Evolutionary conservation across 495 filamentous ascomycete genomes (phyloP).

Genomic region (Platismatia glauca): DNA sequence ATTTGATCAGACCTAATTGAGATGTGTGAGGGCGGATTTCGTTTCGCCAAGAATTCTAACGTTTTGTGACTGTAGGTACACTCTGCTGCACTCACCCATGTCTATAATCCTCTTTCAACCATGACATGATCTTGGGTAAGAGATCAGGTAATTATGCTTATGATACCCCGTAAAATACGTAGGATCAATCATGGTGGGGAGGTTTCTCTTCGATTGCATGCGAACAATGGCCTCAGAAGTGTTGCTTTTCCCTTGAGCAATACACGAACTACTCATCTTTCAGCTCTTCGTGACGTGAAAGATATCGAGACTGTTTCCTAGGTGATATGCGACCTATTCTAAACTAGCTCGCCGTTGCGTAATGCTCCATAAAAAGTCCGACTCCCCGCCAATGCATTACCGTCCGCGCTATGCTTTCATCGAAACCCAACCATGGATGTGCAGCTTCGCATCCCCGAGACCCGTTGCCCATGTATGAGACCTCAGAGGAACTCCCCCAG

Average conservation of each 20-base stretch:
- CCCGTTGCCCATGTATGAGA: background rate
- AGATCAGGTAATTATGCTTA: background rate
- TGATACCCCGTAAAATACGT: too few relatives aligned
- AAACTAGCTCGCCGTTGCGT: background rate
- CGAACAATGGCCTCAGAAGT: too few relatives aligned
- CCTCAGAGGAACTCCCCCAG: constrained; percentile 4
- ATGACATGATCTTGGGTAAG: background rate
- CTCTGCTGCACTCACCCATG: too few relatives aligned
- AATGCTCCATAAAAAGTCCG: background rate
- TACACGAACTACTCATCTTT: background rate
- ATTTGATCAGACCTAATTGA: too few relatives aligned
- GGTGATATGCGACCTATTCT: background rate
- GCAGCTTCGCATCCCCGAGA: background rate
- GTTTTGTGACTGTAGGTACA: too few relatives aligned
- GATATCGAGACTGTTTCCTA: too few relatives aligned
- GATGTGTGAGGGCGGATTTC: too few relatives aligned
- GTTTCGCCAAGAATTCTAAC: too few relatives aligned
- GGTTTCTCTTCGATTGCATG: too few relatives aligned
- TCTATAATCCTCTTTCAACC: background rate
- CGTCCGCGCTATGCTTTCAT: constrained; percentile 8
- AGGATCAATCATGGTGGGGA: too few relatives aligned
- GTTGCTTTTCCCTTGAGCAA: too few relatives aligned
- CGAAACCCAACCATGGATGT: background rate
- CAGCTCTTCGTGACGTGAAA: too few relatives aligned
- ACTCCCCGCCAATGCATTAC: background rate